phyloP scores from a whole-genome alignment of 78 protist species.

The Dictyostelium citrinum region DNA sequence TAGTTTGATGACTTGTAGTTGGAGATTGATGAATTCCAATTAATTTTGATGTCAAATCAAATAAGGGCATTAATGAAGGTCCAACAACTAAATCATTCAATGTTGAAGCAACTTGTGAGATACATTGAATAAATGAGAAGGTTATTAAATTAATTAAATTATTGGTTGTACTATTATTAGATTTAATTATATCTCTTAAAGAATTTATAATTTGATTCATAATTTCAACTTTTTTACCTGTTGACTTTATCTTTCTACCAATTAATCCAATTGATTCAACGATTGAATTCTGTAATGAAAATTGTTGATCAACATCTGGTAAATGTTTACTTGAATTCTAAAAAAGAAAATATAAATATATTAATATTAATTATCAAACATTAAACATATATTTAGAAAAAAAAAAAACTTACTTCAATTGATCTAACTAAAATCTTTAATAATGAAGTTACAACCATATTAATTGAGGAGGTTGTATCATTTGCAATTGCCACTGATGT shows the following conservation, averaged over 20 bases:
- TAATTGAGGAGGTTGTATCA: constrained; percentile 5
- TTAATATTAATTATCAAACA: no score
- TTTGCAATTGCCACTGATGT: constrained; percentile 37
- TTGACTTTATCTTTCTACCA: not conserved
- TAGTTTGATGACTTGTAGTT: not conserved
- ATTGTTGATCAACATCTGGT: constrained; percentile 52
- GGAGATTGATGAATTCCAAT: constrained; percentile 5
- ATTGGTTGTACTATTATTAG: not conserved
- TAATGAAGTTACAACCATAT: constrained; percentile 26
- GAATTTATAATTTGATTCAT: constrained; percentile 44
- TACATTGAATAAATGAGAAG: constrained; percentile 10
- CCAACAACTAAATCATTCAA: constrained; percentile 8
- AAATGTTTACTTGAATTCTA: constrained; percentile 19
- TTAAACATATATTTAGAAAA: no score
- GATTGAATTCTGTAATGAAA: not conserved
- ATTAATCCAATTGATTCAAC: constrained; percentile 34
- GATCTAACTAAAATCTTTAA: constrained; percentile 37
- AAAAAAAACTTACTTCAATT: not conserved
- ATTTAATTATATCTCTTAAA: not conserved
- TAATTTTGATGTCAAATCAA: constrained; percentile 23
- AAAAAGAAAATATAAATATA: not conserved
- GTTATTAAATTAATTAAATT: not conserved
- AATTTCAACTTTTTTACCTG: constrained; percentile 36
- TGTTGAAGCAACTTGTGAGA: constrained; percentile 26
- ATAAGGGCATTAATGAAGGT: not conserved